These are phyloP conservation scores for Apocynum venetum DNA, from an alignment of 257 asterid genomes.

Conservation along the genomic window DNA sequence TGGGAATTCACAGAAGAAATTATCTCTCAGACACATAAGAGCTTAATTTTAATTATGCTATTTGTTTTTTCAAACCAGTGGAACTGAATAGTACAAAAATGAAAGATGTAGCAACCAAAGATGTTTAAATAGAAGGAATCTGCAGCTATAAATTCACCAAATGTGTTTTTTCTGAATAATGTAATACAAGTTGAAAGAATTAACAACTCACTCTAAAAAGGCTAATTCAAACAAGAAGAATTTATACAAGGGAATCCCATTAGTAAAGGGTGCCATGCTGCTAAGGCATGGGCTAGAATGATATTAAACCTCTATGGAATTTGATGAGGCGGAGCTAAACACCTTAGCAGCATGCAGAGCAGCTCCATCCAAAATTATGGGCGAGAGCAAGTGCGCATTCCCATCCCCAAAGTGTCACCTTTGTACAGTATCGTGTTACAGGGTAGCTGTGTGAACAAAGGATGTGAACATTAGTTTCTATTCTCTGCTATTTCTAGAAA, in stretches of 20 bases:
- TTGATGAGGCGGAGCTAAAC: not conserved
- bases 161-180: not conserved
- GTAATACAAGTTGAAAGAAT: not conserved
- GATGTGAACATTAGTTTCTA: not conserved
- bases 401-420: not conserved
- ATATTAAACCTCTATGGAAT: not conserved
- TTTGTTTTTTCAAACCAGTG: not conserved
- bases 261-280: not conserved
- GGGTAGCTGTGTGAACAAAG: not conserved
- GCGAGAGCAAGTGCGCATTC: not conserved
- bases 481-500: not conserved
- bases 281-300: not conserved
- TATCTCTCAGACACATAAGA: not conserved
- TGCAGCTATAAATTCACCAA: not conserved
- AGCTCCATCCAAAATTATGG: not conserved
- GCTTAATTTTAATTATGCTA: not conserved
- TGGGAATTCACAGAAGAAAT: not conserved
- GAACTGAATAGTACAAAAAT: not conserved
- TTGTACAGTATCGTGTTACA: not conserved
- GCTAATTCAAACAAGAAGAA: not conserved
- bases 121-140: not conserved
- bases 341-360: conserved; percentile 1
- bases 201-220: not conserved
- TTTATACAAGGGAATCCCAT: not conserved
- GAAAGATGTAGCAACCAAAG: not conserved